Base-by-base conservation (phyloP, 176 grass and related monocot genomes). In the Oryza officinalis region DNA sequence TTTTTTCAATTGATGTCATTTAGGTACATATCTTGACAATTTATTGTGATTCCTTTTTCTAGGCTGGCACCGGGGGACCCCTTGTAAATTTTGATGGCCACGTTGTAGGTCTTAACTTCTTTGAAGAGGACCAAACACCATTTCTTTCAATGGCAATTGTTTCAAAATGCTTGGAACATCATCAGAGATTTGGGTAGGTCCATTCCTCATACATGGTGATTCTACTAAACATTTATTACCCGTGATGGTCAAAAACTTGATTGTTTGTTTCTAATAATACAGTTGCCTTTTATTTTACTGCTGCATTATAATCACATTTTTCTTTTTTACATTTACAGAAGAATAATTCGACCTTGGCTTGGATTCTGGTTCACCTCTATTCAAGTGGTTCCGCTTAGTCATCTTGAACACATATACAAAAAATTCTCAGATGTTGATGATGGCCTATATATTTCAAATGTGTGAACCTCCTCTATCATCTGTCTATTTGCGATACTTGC, bases 71-170 rank as follows among this genome's bases (percentile, higher is more conserved):
- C 63, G 69, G 68, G 10, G 69, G 80, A 10, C 80, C 37, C 0
- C 80, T 82, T 82, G 52, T 73, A 41, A 45, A 46, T 46, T 72
- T 32, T 17, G 22, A 6, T 15, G 68, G 68, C 5, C 15, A 63
- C 41, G 33, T 82, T 30, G 3, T 82, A 40, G 68, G 80, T 38
- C 30, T 72, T 10, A 82, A 72, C 69, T 82, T 82, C 25, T 82
- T 30, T 22, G 67, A 52, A 63, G 52, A 61, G 26, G 20, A 82
- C 18, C 50, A 72, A 8, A 82, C 52, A 4, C 35, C 80, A 0
- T 82, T n/a, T 82, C 50, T 72, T 61, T 72, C 80, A 31, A 72
- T 28, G 50, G 50, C 10, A 13, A 18, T 81, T 41, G 35, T 81
- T 59, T 37, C 5, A 3, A 81, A 47, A 41, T 71, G 33, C n/a